Evolutionary conservation across 495 filamentous ascomycete genomes (phyloP), one percentile per base, ranked within the genome.

Genomic region (Rhizodiscina lignyota): DNA sequence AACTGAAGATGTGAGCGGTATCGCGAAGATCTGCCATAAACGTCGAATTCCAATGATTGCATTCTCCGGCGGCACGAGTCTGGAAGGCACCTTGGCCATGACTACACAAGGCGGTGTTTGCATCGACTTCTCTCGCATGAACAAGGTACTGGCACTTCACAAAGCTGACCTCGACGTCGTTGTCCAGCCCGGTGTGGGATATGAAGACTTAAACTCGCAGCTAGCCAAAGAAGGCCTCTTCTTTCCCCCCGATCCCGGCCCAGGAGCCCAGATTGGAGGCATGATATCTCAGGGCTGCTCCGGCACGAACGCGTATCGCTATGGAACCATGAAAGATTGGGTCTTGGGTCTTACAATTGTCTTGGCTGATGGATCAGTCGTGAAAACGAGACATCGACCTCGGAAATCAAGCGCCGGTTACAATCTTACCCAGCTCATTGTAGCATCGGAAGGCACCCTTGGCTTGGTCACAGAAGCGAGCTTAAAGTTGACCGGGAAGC

Each of bases 11-110:
- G 83, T 94, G 16, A 77, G 77, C 5, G 51, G 68, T 31, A 82
- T 93, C 21, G 82, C 78, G 6, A 78, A 77, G 48, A 61, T 85
- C 32, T 94, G 86, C 60, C 61, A 75, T 58, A 80, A 80, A 54
- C 78, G 84, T 56, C 71, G 69, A 11, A 70, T 94, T 36, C 86
- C 86, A 12, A 83, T 94, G 64, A 66, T 47, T 51, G 45, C 18
- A 43, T 39, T 79, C 51, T 87, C 82, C 1, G 84, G 83, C 11
- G 86, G 86, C 13, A 79, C 82, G 0, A 87, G 80, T 40, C 65
- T 94, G 3, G 86, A 94, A 48, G 86, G 72, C 8, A 85, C 91
- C 50, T 93, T 92, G n/a, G n/a, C n/a, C 53, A 77, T 82, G 1
- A 79, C 83, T 2, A 79, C 84, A 0, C 74, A 72, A 51, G 82